phyloP scores from a whole-genome alignment of 441 rosid genomes.

The Aleurites moluccanus region DNA sequence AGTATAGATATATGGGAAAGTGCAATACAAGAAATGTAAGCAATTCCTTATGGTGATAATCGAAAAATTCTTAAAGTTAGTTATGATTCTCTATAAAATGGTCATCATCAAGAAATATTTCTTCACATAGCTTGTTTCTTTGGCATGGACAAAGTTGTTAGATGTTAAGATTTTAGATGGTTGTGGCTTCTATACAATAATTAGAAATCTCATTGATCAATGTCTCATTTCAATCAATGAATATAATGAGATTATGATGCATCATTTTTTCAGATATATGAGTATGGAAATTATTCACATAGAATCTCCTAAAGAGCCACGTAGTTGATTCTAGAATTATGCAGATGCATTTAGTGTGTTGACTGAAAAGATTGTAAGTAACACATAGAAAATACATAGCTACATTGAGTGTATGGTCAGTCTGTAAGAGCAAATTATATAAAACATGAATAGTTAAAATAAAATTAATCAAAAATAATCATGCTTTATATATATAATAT shows the following conservation, averaged over 20 bases:
- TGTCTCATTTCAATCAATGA: neutral
- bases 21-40: neutral
- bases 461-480: too few relatives aligned
- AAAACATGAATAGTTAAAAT: too few relatives aligned
- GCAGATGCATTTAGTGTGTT: neutral
- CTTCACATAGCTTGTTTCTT: constrained; percentile 9
- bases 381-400: too few relatives aligned
- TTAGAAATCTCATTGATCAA: neutral
- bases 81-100: neutral
- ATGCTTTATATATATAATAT: too few relatives aligned
- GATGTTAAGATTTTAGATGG: neutral
- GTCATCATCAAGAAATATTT: neutral
- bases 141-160: neutral
- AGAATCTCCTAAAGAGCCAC: neutral
- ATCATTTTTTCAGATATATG: neutral
- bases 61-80: neutral
- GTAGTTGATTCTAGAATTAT: neutral
- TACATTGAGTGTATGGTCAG: too few relatives aligned
- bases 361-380: neutral
- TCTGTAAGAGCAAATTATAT: too few relatives aligned
- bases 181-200: neutral
- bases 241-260: neutral
- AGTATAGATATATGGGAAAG: neutral
- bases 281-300: neutral
- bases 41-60: neutral